Evolutionary conservation across 495 filamentous ascomycete genomes (phyloP).

Genomic region (Achaetomiella virescens): DNA sequence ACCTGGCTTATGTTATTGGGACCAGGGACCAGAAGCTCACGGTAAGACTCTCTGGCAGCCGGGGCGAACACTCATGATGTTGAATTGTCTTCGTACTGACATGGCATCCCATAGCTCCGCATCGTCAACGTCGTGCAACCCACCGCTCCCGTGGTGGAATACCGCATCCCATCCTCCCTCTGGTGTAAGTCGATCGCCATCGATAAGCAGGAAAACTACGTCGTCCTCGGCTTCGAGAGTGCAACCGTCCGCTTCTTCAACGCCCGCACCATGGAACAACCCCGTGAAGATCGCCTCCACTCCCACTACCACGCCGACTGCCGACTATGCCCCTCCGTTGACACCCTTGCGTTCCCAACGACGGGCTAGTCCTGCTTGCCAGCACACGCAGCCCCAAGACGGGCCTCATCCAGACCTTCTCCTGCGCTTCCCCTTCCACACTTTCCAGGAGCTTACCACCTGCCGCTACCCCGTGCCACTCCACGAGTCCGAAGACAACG

Average conservation of each 20-base stretch:
- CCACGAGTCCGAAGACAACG: slow-evolving; percentile 35
- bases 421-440: slow-evolving; percentile 29
- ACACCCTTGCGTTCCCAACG: slow-evolving; percentile 32
- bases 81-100: not conserved
- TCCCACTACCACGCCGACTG: slow-evolving; percentile 24
- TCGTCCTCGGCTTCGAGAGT: slow-evolving; percentile 33
- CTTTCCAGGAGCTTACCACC: slow-evolving; percentile 25
- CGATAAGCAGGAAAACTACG: slow-evolving; percentile 29
- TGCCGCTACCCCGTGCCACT: slow-evolving; percentile 33
- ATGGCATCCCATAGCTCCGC: slow-evolving; percentile 19
- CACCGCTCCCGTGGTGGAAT: slow-evolving; percentile 22
- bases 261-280: slow-evolving; percentile 24
- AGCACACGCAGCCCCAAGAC: slow-evolving; percentile 26
- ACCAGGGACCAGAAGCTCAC: slow-evolving; percentile 34
- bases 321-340: slow-evolving; percentile 27
- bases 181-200: slow-evolving; percentile 35
- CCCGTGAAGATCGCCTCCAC: slow-evolving; percentile 33
- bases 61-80: not conserved
- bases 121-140: slow-evolving; percentile 29
- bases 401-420: slow-evolving; percentile 30
- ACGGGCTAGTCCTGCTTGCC: slow-evolving; percentile 32
- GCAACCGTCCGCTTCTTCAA: slow-evolving; percentile 33
- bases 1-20: slow-evolving; percentile 32
- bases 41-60: slow-evolving; percentile 12
- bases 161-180: slow-evolving; percentile 31